Percentiles rank a stretch among this genome's conserved stretches.
Evolutionary conservation across 2,329 filamentous ascomycete genomes (phyloP).

Genomic region (Penicillium sp.): DNA sequence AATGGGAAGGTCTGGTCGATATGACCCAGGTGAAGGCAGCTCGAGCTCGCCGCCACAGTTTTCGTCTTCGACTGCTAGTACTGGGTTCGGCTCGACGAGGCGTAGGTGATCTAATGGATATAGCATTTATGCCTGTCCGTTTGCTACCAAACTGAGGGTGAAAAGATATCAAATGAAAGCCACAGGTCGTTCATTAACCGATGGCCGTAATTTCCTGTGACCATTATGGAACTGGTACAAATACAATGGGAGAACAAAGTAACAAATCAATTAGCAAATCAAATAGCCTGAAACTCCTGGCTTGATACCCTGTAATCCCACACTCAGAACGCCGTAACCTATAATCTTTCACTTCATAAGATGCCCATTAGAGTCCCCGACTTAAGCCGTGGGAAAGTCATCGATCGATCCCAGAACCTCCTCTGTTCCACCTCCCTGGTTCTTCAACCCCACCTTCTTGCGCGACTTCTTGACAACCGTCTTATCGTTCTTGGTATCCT

Average conservation of each 20-base stretch:
- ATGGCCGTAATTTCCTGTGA: background rate
- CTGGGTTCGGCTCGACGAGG: slow-evolving; percentile 48
- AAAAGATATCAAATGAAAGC: background rate
- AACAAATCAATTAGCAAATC: background rate
- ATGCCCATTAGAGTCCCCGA: background rate
- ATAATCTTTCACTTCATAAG: background rate
- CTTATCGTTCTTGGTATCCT: slow-evolving; percentile 33
- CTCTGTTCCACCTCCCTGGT: slow-evolving; percentile 37
- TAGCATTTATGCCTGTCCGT: background rate
- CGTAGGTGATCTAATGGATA: slow-evolving; percentile 31
- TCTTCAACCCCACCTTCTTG: slow-evolving; percentile 30
- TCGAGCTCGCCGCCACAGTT: slow-evolving; percentile 34
- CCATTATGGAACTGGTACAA: background rate
- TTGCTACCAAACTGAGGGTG: background rate
- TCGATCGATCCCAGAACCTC: slow-evolving; percentile 43
- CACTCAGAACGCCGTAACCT: slow-evolving; percentile 7
- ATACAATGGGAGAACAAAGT: background rate
- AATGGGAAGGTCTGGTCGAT: slow-evolving; percentile 12
- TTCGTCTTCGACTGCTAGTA: slow-evolving; percentile 36
- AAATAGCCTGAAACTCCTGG: slow-evolving; percentile 5
- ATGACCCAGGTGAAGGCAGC: slow-evolving; percentile 35
- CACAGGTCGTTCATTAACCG: background rate
- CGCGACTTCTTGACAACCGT: slow-evolving; percentile 30
- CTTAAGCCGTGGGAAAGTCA: slow-evolving; percentile 24
- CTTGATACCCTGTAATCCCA: slow-evolving; percentile 5